A percentile compares a stretch with the other conserved stretches of the same genome.
These are phyloP conservation scores for Thinopyrum elongatum DNA, from an alignment of 176 grass and related monocot species.

Conservation along the genomic window DNA sequence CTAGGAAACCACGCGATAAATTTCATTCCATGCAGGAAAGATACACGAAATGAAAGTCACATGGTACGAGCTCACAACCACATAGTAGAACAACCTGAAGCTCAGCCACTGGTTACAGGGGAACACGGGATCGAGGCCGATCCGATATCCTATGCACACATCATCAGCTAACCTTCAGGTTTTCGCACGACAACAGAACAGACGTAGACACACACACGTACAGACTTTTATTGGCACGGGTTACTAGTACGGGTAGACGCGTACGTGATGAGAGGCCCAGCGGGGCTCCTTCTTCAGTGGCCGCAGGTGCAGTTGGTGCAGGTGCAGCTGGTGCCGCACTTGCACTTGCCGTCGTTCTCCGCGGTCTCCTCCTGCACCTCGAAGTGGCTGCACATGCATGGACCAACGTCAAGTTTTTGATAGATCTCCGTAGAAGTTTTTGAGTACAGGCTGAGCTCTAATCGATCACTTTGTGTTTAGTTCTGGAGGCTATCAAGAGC, in stretches of 20 bases:
- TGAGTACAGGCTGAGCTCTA: not conserved
- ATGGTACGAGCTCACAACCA: not conserved
- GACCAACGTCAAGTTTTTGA: not conserved
- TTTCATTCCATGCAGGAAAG: conserved; percentile 8
- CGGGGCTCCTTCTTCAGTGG: conserved; percentile 14
- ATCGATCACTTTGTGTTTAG: not conserved
- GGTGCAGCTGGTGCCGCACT: conserved; percentile 63
- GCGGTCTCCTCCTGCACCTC: conserved; percentile 27
- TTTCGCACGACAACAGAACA: not conserved
- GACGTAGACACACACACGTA: not conserved
- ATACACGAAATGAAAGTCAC: not conserved
- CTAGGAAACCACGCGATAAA: not conserved
- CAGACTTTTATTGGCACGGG: not conserved
- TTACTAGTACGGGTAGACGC: not conserved
- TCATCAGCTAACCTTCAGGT: not conserved
- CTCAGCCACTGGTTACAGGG: not conserved
- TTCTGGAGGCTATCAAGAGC: not conserved
- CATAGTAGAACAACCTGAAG: not conserved
- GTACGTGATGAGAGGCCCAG: not conserved
- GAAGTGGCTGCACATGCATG: conserved; percentile 38
- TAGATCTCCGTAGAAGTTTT: too few relatives aligned
- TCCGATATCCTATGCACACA: not conserved
- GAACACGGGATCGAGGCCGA: not conserved
- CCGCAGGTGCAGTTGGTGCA: conserved; percentile 56
- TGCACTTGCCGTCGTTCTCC: conserved; percentile 60